Evolutionary conservation across 306 rosid species (phyloP).

Genomic region (Myrica gale): DNA sequence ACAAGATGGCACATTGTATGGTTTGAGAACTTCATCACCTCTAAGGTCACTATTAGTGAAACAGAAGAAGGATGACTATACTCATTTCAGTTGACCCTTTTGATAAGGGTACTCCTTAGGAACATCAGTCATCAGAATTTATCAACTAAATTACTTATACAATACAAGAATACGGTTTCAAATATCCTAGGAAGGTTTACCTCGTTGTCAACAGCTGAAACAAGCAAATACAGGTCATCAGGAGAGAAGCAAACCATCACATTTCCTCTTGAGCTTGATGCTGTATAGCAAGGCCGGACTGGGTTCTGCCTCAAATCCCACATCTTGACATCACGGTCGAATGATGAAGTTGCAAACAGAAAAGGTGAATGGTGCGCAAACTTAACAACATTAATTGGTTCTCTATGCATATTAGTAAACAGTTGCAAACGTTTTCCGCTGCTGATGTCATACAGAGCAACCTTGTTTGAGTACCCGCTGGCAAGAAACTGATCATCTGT

Average conservation of each 20-base stretch:
- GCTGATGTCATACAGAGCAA: conserved; percentile 74
- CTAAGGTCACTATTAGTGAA: background rate
- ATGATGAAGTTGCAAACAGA: conserved; percentile 76
- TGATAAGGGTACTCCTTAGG: background rate
- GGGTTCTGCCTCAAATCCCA: conserved; percentile 94
- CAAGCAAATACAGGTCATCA: conserved; percentile 81
- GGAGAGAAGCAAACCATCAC: conserved; percentile 95
- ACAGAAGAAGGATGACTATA: background rate
- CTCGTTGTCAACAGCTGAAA: conserved; percentile 87
- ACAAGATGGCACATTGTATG: background rate
- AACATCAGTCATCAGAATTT: conserved; percentile 3
- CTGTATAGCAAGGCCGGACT: conserved; percentile 58
- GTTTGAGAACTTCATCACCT: background rate
- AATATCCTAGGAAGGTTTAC: conserved; percentile 26
- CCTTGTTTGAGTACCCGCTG: conserved; percentile 82
- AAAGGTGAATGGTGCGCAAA: conserved; percentile 85
- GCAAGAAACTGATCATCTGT: conserved; percentile 74
- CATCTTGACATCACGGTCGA: conserved; percentile 78
- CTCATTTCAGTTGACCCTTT: background rate
- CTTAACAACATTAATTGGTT: conserved; percentile 77
- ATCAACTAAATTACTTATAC: background rate
- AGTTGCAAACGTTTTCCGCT: conserved; percentile 66
- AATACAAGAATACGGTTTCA: background rate
- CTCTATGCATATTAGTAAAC: conserved; percentile 70
- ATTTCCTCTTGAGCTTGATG: conserved; percentile 75